Evolutionary conservation across 2,329 filamentous ascomycete species (phyloP).

Genomic region (Alternaria brassicae): DNA sequence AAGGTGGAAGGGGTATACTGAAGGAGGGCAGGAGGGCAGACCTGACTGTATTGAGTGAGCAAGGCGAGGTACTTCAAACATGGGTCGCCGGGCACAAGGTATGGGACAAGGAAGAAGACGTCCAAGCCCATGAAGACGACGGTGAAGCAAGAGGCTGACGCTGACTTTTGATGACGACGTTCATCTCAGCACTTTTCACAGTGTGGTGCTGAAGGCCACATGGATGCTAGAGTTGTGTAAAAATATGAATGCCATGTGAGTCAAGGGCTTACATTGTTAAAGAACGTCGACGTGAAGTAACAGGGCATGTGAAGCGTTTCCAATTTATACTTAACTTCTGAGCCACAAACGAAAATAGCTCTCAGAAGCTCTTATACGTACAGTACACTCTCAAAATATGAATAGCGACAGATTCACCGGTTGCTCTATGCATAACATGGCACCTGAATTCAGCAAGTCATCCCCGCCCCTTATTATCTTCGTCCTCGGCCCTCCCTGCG

Average conservation of each 20-base stretch:
- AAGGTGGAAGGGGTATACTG: conserved; percentile 53
- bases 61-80: conserved; percentile 59
- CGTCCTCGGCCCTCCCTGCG: conserved; percentile 19
- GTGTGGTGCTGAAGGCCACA: not conserved
- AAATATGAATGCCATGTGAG: not conserved
- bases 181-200: not conserved
- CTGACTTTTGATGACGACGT: not conserved
- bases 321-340: not conserved
- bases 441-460: not conserved
- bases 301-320: not conserved
- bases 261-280: not conserved
- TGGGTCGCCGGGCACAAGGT: conserved; percentile 59
- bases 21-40: conserved; percentile 57
- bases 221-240: not conserved
- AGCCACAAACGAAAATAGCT: not conserved
- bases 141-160: conserved; percentile 33
- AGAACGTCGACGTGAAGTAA: not conserved
- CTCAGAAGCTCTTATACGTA: not conserved
- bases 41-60: conserved; percentile 57
- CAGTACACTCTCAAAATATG: not conserved
- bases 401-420: not conserved
- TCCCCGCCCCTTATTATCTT: conserved; percentile 11
- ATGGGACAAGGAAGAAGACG: conserved; percentile 51
- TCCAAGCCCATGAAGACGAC: conserved; percentile 36
- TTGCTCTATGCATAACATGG: not conserved